Base-by-base conservation (phyloP, 2,329 filamentous ascomycete species). In the Neobulgaria alba region DNA sequence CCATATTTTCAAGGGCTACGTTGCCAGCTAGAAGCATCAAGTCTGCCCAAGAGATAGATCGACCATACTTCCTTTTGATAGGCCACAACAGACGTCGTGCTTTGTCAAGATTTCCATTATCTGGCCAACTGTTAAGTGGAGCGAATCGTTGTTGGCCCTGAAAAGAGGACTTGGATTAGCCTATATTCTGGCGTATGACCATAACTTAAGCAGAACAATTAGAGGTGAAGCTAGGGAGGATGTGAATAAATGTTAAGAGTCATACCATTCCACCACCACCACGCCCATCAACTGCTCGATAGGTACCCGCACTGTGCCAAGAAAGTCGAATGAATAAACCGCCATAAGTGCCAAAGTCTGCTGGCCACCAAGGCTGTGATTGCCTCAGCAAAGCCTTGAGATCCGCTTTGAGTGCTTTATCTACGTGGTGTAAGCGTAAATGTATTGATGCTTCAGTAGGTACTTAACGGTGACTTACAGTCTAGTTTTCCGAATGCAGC, bases 11-110 rank as follows among this genome's bases (percentile, higher is more conserved):
- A 33, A 78, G 63, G 39, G 74, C 73, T 16, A 75, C 71, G 55
- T 77, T 77, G 43, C 74, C 74, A 31, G 71, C 69, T 47, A 77
- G 68, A 29, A 77, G 63, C 44, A 72, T 60, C 47, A 78, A 60
- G 50, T 78, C 74, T 7, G 73, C 71, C 74, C 74, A 78, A 0
- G 74, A 78, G 58, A 78, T 72, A 63, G 75, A 73, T 64, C 67
- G 70, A 50, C 74, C 74, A 47, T 78, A 77, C 66, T 78, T 78
- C 48, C 75, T 71, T 65, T 78, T 78, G 59, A 78, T 73, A 39
- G 73, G 74, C 70, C 72, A 75, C 42, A 78, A 59, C 47, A 78
- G 65, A 44, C 74, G 73, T 40, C 74, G 73, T 26, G 73, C 74
- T 67, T 78, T 78, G 65, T 77, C 74, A 41, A 78, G 67, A 46